Evolutionary conservation across 2,329 filamentous ascomycete species (phyloP), one percentile per base, ranked within the genome.

Genomic region (Teratosphaeria gauchensis): DNA sequence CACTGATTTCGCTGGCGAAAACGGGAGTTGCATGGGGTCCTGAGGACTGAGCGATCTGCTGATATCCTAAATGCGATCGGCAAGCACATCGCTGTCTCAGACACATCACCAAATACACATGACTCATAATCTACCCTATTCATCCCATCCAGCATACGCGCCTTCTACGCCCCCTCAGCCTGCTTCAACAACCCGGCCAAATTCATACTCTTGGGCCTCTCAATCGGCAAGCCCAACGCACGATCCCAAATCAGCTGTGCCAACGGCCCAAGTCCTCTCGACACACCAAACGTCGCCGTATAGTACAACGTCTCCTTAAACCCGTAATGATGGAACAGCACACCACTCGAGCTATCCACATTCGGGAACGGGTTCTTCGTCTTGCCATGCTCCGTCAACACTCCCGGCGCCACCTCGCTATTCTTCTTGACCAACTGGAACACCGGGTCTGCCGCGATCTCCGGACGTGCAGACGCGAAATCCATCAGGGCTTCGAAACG

Each of bases 241-340:
- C 94, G 84, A 74, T 97, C 92, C 94, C 94, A 97, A 73, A 99
- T 88, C 64, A 99, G 81, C 76, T 99, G 94, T 51, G 91, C 91
- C 54, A 99, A 81, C 24, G 94, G 94, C 7, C 94, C 94, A 16
- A 99, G 79, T 56, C 82, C 83, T 72, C 84, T 79, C 72, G 81
- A 84, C 87, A 87, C 84, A 66, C 84, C 84, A 66, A 87, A 87
- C 5, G 84, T 85, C 9, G 84, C 84, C 16, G 84, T 87, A 79
- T 97, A 99, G 81, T 97, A 99, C 11, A 97, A 82, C 0, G 92
- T 96, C 79, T 97, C 90, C 74, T 89, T 88, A 85, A 99, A 96
- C 59, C 92, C 94, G 73, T 96, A 99, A 80, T 97, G 91, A 77
- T 97, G 87, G 84, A 99, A 97, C 54, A 99, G 82, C 5, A 97